Evolutionary conservation across 371 early-diverging fungal species (phyloP), one percentile per base, ranked within the genome.

Genomic region (Sporodiniella umbellata): DNA sequence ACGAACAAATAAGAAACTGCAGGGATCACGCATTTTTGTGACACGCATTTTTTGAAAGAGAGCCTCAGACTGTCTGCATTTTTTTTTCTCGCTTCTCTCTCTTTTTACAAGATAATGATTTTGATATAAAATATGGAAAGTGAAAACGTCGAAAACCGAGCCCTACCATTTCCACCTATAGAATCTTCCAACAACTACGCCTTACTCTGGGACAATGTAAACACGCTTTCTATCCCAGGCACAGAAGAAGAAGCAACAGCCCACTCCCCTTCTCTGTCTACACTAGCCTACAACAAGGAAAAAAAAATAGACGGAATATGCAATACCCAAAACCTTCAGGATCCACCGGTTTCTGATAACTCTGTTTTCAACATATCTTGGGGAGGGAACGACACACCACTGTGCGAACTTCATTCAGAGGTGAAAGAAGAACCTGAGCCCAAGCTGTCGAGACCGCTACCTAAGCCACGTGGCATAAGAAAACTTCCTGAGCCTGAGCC

Each of bases 331-430:
- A 17, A 7, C 10, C 15, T 7, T 5, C 10, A 18, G 21, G 21
- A 18, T 10, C 5, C 8, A 19, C 21, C 40, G 10, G 21, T 8
- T 35, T 46, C 50, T 8, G 61, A 64, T 33, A 38, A 54, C 0
- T 38, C 64, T 6, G 68, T 54, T 8, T 75, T 75, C 35, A 68
- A 75, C 49, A 75, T 75, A 12, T 75, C 75, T 0, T 75, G 75
- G 75, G 75, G 75, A 33, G 75, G 75, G 2, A 49, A 75, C 35
- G 75, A 75, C 51, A 62, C 38, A 57, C 75, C 75, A 23, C 75
- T 72, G 10, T 31, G 37, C 2, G 70, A 71, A 37, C 33, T 66
- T 19, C 67, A 67, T 50, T 63, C 66, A 7, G 42, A 23, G 8
- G 48, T 25, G 7, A 19, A 37, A 11, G 53, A 61, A 11, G 44